A percentile compares a stretch with the other conserved stretches of the same genome.
phyloP scores from a whole-genome alignment of 345 rosid species.

The Aethionema arabicum region DNA sequence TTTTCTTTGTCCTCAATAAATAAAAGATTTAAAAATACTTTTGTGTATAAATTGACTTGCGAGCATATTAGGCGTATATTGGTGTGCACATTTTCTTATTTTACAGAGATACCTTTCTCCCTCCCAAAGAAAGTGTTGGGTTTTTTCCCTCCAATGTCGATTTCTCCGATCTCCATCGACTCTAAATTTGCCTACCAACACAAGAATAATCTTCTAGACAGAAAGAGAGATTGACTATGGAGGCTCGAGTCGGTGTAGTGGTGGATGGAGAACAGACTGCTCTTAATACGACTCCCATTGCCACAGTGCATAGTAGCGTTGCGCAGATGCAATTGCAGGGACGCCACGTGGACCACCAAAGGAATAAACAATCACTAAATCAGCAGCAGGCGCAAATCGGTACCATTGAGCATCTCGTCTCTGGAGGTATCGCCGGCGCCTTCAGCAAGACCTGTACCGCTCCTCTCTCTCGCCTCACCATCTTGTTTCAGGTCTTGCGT shows the following conservation, averaged over 20 bases:
- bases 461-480: constrained; percentile 94
- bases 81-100: neutral
- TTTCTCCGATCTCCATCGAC: constrained; percentile 27
- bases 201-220: constrained; percentile 14
- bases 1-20: too few species aligned
- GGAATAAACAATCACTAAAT: constrained; percentile 33
- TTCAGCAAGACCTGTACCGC: constrained; percentile 98
- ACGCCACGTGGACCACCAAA: constrained; percentile 25
- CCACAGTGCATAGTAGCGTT: constrained; percentile 56
- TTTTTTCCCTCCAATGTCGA: constrained; percentile 35
- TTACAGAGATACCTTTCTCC: constrained; percentile 30
- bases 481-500: constrained; percentile 80
- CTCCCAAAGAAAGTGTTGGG: constrained; percentile 31
- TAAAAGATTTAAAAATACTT: too few species aligned
- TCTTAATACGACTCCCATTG: constrained; percentile 54
- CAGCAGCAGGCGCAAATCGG: constrained; percentile 51
- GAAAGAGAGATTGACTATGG: constrained; percentile 42
- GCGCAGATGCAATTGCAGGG: constrained; percentile 50
- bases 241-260: constrained; percentile 78
- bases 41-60: too few species aligned
- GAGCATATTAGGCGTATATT: constrained; percentile 27
- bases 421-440: constrained; percentile 97
- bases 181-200: constrained; percentile 8
- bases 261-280: constrained; percentile 72
- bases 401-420: constrained; percentile 54